phyloP scores from a whole-genome alignment of 768 basidiomycete species.

The Wakefieldia striispora region DNA sequence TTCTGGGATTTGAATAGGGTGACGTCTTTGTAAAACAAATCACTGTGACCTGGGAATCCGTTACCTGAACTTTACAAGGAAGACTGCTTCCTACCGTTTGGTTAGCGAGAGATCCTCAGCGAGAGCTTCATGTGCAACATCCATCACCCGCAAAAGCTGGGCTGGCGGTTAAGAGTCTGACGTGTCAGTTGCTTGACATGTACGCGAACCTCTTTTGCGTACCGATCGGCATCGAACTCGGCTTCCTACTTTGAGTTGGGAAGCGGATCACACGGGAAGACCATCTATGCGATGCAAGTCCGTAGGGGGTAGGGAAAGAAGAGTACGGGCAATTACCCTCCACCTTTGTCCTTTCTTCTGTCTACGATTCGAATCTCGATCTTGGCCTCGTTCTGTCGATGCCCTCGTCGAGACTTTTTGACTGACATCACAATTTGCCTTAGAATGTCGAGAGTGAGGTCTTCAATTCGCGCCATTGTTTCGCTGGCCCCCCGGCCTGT shows the following conservation, averaged over 20 bases:
- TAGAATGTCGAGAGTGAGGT: slow-evolving; percentile 29
- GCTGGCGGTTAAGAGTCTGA: slow-evolving; percentile 42
- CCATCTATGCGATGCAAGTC: slow-evolving; percentile 7
- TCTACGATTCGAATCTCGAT: slow-evolving; percentile 36
- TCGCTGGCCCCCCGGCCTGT: slow-evolving; percentile 15
- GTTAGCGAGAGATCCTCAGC: slow-evolving; percentile 53
- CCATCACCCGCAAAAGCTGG: slow-evolving; percentile 63
- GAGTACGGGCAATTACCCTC: slow-evolving; percentile 25
- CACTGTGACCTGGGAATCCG: slow-evolving; percentile 43
- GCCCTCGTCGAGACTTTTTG: slow-evolving; percentile 1
- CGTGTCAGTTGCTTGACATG: not conserved
- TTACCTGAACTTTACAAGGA: slow-evolving; percentile 6
- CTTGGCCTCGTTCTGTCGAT: slow-evolving; percentile 15
- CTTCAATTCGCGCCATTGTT: slow-evolving; percentile 29
- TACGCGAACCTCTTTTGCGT: not conserved
- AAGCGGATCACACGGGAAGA: slow-evolving; percentile 32
- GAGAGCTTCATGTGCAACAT: slow-evolving; percentile 69
- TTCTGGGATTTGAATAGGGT: slow-evolving; percentile 71
- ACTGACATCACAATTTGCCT: slow-evolving; percentile 28
- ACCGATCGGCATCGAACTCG: slow-evolving; percentile 46
- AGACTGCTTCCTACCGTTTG: slow-evolving; percentile 49
- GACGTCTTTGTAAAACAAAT: slow-evolving; percentile 88
- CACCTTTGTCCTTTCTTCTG: slow-evolving; percentile 30
- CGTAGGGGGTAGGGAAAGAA: slow-evolving; percentile 2
- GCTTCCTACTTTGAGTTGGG: slow-evolving; percentile 34